A percentile compares a stretch with the other conserved stretches of the same genome.
phyloP scores from a whole-genome alignment of 768 basidiomycete genomes.

The Albatrellus ellisii region DNA sequence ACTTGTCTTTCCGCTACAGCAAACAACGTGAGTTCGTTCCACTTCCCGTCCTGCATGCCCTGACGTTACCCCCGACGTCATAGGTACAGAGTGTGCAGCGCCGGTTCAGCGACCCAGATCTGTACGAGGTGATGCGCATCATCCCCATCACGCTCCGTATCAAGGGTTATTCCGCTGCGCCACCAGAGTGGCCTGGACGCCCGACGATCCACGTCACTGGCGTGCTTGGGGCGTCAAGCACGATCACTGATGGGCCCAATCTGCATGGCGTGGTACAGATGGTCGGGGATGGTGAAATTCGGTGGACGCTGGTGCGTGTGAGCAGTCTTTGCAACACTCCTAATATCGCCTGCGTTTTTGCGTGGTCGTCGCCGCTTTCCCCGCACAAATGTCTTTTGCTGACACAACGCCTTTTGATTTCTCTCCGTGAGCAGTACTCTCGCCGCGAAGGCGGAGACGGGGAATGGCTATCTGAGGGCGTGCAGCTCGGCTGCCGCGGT shows the following conservation, averaged over 20 bases:
- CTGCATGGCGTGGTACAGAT: conserved; percentile 34
- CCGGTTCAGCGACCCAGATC: conserved; percentile 20
- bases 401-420: not conserved
- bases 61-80: not conserved
- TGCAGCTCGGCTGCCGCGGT: conserved; percentile 42
- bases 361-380: not conserved
- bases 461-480: conserved; percentile 42
- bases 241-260: conserved; percentile 24
- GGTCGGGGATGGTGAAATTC: conserved; percentile 33
- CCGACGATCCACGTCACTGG: conserved; percentile 42
- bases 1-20: conserved; percentile 15
- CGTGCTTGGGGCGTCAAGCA: conserved; percentile 27
- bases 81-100: conserved; percentile 6
- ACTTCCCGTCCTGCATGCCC: not conserved
- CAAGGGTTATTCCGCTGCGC: conserved; percentile 16
- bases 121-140: conserved; percentile 36
- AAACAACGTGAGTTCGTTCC: conserved; percentile 24
- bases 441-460: conserved; percentile 19
- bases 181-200: conserved; percentile 19
- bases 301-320: conserved; percentile 38
- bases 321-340: too few relatives aligned
- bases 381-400: too few relatives aligned
- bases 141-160: conserved; percentile 37
- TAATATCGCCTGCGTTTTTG: not conserved
- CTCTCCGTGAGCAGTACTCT: conserved; percentile 11